Base-by-base conservation (phyloP, 2,329 filamentous ascomycete genomes). In the Colletotrichum nymphaeae region DNA sequence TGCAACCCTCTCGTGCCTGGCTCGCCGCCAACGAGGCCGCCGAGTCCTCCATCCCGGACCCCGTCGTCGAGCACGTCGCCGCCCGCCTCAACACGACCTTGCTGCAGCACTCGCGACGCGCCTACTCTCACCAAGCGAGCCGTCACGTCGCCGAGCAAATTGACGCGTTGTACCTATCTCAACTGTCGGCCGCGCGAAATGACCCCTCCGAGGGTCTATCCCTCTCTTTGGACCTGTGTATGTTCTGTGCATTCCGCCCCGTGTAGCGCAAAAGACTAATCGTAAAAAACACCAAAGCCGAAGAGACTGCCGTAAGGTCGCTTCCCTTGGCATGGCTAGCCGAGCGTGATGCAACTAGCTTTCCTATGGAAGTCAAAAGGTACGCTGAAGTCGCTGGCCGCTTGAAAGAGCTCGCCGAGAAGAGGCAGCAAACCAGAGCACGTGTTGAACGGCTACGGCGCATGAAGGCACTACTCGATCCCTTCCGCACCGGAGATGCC, bases 71-170 rank as follows among this genome's bases (percentile, higher is more conserved):
- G 76, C 89, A 92, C 74, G 89, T 86, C 14, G 79, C 92, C 5
- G 83, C 85, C 75, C 86, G 86, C 53, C 84, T 93, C 14, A 93
- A 93, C 78, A 88, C 91, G 73, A 83, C 86, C 19, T 82, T 94
- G 16, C 88, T 89, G 75, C 90, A 92, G 76, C 93, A 95, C 79
- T 88, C 88, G 35, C 89, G 89, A 46, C 88, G 91, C 68, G 90
- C 91, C 5, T 94, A 94, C 79, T 88, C 91, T 19, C 88, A 91
- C 0, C 91, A 93, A 76, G 91, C 92, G n/a, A 90, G 88, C 64
- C 88, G 92, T 46, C 91, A 93, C 77, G 88, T 94, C 22, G 92
- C 93, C 2, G 92, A 94, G 83, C 93, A 95, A 83, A 90, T 95
- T 55, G 91, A 93, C 81, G 82, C 83, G 60, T 83, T 93, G 57